phyloP scores from a whole-genome alignment of 129 eudicot genomes.

The Logfia minima region DNA sequence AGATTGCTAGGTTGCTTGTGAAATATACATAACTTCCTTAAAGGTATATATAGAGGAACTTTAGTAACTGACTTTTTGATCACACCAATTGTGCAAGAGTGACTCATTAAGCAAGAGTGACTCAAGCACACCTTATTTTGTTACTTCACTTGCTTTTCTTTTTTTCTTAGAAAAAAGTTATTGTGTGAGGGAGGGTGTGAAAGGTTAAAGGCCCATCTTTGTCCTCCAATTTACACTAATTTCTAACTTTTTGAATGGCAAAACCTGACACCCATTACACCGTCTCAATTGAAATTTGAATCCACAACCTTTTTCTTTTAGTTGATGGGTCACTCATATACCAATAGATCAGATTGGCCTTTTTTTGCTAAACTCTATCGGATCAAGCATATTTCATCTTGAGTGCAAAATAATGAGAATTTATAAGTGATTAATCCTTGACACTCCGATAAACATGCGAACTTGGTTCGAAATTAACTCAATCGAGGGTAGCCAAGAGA shows the following conservation, averaged over 20 bases:
- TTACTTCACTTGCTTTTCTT: not conserved
- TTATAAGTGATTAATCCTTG: no score
- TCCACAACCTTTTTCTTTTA: not conserved
- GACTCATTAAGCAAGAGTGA: not conserved
- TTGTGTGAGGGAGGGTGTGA: not conserved
- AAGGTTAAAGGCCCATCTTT: not conserved
- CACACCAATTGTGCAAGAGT: not conserved
- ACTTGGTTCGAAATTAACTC: no score
- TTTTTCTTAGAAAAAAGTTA: not conserved
- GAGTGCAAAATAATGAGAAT: no score
- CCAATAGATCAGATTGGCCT: not conserved
- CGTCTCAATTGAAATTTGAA: not conserved
- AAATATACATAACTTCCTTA: not conserved
- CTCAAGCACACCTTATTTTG: not conserved
- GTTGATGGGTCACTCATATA: no score
- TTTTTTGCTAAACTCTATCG: no score
- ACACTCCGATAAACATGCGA: no score
- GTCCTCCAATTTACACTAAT: not conserved
- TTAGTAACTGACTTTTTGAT: not conserved
- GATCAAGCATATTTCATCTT: no score
- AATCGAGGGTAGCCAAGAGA: no score
- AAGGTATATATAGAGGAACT: constrained; percentile 12
- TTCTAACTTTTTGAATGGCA: not conserved
- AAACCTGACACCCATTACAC: not conserved
- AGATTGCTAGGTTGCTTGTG: not conserved